Base-by-base conservation (phyloP, 2,329 filamentous ascomycete species). In the Arthrinium phaeospermum region DNA sequence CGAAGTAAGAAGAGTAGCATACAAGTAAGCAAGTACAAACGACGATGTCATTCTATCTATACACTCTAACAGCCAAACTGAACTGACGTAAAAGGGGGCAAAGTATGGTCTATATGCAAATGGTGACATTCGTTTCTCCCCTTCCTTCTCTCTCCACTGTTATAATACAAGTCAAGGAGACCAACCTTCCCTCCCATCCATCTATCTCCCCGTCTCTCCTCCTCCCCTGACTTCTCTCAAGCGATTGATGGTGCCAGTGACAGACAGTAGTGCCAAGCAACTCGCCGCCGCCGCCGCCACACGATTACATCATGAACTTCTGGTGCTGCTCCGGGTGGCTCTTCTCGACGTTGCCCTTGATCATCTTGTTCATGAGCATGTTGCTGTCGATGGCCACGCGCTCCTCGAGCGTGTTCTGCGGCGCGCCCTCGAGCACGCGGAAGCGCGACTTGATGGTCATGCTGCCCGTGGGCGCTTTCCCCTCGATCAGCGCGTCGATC, bases 261-360 rank as follows among this genome's bases (percentile, higher is more conserved):
- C n/a, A 37, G 19, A 8, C 46, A 24, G 16, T 16, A 51, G 47
- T 24, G 24, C 3, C 8, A 51, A 14, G 49, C n/a, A 3, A 22
- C 10, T 4, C 6, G 19, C 19, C 12, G 22, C 22, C 0, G 8
- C 19, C 10, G 22, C 19, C 16, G 45, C 45, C 45, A 5, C 1
- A 10, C 37, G 16, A 19, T 22, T 61, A 64, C 57, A 71, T 46
- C 19, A 78, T 8, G 68, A 79, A 77, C 1, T 49, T 72, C 71
- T 71, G 69, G 69, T 79, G 77, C 19, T 73, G 75, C 47, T 71
- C 76, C 13, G 76, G 75, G 68, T 80, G 78, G 4, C 67, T 75
- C 74, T 77, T 80, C 70, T 80, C 78, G n/a, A 80, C 74, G 51
- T 76, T 78, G 22, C 74, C 71, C 73, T 77, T 79, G 71, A 81